Evolutionary conservation across 2,329 filamentous ascomycete genomes (phyloP), one percentile per base, ranked within the genome.

Genomic region (Aureobasidium lini): DNA sequence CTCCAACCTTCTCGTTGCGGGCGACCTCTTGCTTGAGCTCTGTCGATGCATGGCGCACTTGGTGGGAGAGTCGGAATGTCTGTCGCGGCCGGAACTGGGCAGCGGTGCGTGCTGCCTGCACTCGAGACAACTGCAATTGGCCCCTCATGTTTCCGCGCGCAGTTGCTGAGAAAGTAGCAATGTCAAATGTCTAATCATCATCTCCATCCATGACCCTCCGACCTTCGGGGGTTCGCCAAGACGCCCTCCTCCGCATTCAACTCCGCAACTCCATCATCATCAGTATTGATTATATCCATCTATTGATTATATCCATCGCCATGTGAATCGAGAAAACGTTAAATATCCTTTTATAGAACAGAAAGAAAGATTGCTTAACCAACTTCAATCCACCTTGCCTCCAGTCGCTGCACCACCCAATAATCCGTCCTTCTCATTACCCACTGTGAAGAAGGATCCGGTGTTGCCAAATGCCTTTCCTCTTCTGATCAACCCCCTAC

Each of bases 361-460:
- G n/a, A 48, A 57, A 48, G 15, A 48, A 28, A 48, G n/a, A 39
- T 29, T 39, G 23, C 50, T 54, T 43, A 3, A 18, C 29, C 31
- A 44, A 44, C 50, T 54, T 42, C 61, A 66, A 54, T 70, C 68
- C 60, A 66, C 67, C 63, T 70, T 70, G 29, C 64, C 43, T 61
- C 39, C 60, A 42, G 31, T 62, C 59, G 50, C 44, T n/a, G 16
- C 49, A 15, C 64, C 67, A 3, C 78, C 79, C 50, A 90, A 71
- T 18, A 89, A 70, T 1, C 86, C 85, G 64, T 88, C 84, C 76
- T 88, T 89, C 62, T 85, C 83, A 48, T 84, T 83, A 47, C 87
- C 83, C 2, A 88, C 73, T 56, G 81, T 79, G 71, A 88, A 88
- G 69, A 83, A 82, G 2, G 81, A 80, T 16, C 80, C 80, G 42